These are phyloP conservation scores for Candida insectalens DNA, from an alignment of 805 yeast genomes.

Conservation along the genomic window DNA sequence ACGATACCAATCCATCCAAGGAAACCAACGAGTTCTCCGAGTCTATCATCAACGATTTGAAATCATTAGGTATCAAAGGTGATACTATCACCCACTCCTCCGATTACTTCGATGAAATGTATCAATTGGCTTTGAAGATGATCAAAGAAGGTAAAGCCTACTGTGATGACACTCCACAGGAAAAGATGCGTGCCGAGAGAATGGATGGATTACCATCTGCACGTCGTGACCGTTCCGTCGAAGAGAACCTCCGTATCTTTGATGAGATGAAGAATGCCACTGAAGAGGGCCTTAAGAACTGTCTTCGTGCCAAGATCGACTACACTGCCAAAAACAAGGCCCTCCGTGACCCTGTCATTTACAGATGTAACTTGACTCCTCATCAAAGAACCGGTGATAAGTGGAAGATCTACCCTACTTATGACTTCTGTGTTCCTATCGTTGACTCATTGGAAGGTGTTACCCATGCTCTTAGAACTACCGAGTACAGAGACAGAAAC, in stretches of 20 bases:
- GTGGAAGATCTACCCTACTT: slow-evolving; percentile 98
- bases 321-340: slow-evolving; percentile 88
- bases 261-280: slow-evolving; percentile 93
- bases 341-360: slow-evolving; percentile 94
- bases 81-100: slow-evolving; percentile 84
- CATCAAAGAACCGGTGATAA: slow-evolving; percentile 90
- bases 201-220: slow-evolving; percentile 92
- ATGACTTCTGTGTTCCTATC: slow-evolving; percentile 97
- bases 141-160: slow-evolving; percentile 95
- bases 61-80: slow-evolving; percentile 86
- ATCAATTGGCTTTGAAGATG: slow-evolving; percentile 72
- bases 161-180: slow-evolving; percentile 93
- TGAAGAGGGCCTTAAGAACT: slow-evolving; percentile 83
- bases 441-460: slow-evolving; percentile 96
- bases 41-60: slow-evolving; percentile 86
- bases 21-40: slow-evolving; percentile 94
- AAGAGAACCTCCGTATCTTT: slow-evolving; percentile 82
- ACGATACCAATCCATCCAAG: slow-evolving; percentile 96
- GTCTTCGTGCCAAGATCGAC: slow-evolving; percentile 95
- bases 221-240: slow-evolving; percentile 87
- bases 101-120: slow-evolving; percentile 88
- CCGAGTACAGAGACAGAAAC: slow-evolving; percentile 97
- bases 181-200: slow-evolving; percentile 96
- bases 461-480: slow-evolving; percentile 95
- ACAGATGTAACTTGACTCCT: slow-evolving; percentile 95